These are phyloP conservation scores for Bolboschoenus planiculmis DNA, from an alignment of 176 grass and related monocot genomes.

Conservation along the genomic window DNA sequence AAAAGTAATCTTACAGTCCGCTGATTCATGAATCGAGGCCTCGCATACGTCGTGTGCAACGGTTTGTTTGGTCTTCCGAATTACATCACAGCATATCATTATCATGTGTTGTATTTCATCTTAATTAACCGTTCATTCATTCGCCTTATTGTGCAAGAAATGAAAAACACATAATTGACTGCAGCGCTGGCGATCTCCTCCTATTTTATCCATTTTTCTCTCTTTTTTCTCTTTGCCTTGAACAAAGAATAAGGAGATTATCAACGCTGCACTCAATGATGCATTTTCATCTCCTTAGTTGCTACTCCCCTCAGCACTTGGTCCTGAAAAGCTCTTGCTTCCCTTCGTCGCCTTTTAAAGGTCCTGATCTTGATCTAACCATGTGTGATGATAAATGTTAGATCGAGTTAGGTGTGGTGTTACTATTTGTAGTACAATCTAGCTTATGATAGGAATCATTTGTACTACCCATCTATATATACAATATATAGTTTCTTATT, in stretches of 20 bases:
- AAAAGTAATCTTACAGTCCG: background rate
- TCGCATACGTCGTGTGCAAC: too few species aligned
- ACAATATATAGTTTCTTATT: background rate
- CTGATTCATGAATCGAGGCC: background rate
- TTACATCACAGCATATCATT: background rate
- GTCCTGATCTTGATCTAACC: background rate
- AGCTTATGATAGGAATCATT: conserved; percentile 3
- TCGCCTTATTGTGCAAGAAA: conserved; percentile 6
- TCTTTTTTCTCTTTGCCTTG: background rate
- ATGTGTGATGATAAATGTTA: background rate
- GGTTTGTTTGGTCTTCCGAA: too few species aligned
- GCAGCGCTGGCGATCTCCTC: conserved; percentile 30
- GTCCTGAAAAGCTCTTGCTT: background rate
- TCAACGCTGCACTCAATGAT: conserved; percentile 97
- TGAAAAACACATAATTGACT: conserved; percentile 42
- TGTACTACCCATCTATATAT: conserved; percentile 25
- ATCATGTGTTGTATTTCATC: background rate
- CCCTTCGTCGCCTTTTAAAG: background rate
- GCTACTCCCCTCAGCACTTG: background rate
- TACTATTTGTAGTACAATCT: conserved; percentile 13
- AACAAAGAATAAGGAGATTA: conserved; percentile 24
- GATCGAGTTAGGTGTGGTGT: background rate
- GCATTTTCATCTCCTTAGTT: conserved; percentile 19
- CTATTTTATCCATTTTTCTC: background rate
- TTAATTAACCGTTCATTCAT: background rate